A percentile compares a stretch with the other conserved stretches of the same genome.
These are phyloP conservation scores for Austroboletus niveus DNA, from an alignment of 1,284 basidiomycete species.

Conservation along the genomic window DNA sequence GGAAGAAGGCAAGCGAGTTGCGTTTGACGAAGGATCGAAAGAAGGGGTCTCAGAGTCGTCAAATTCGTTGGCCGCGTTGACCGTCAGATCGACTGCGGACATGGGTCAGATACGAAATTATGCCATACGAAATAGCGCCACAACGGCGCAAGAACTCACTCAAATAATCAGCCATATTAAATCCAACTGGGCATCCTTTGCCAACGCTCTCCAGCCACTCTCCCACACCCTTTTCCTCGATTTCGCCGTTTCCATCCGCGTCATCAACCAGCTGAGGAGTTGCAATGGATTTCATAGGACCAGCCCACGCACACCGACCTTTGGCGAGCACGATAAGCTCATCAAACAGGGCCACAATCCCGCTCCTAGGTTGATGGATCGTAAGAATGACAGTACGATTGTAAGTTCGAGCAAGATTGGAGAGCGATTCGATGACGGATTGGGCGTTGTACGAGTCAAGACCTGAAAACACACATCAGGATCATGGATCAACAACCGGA, in stretches of 20 bases:
- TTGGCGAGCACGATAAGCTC: conserved; percentile 84
- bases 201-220: conserved; percentile 81
- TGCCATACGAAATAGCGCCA: not conserved
- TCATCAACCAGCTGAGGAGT: conserved; percentile 7
- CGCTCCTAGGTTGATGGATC: conserved; percentile 97
- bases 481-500: not conserved
- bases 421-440: conserved; percentile 90
- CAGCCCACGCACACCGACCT: conserved; percentile 46
- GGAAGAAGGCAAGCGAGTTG: conserved; percentile 31
- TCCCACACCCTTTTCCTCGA: conserved; percentile 43
- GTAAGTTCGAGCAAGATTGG: conserved; percentile 83
- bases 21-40: conserved; percentile 35
- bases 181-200: conserved; percentile 87
- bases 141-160: conserved; percentile 51
- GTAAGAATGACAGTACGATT: conserved; percentile 97
- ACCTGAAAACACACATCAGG: conserved; percentile 43
- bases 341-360: conserved; percentile 95
- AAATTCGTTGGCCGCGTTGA: conserved; percentile 62
- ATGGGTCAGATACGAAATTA: conserved; percentile 3
- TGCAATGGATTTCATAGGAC: conserved; percentile 24
- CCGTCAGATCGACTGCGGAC: conserved; percentile 76
- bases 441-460: conserved; percentile 94
- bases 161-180: conserved; percentile 94
- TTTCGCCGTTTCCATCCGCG: conserved; percentile 74
- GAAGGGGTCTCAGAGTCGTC: conserved; percentile 39